Percentiles rank a stretch among this genome's conserved stretches.
These are phyloP conservation scores for Keithomyces neogunnii DNA, from an alignment of 2,329 filamentous ascomycete genomes.

Conservation along the genomic window DNA sequence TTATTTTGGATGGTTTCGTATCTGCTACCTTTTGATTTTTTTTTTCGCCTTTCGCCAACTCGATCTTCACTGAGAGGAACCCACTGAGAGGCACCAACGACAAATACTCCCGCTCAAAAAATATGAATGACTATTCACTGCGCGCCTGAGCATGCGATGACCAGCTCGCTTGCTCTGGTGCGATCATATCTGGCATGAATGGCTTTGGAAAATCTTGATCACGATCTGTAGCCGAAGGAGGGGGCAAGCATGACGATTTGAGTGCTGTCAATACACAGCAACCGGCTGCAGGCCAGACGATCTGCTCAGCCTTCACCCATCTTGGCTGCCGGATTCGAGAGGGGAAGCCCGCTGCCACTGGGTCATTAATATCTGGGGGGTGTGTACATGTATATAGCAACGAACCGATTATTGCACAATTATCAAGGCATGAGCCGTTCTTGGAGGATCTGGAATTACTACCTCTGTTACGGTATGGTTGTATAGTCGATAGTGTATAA, in stretches of 20 bases:
- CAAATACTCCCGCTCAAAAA: neutral
- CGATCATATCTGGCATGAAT: too few relatives aligned
- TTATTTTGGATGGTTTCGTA: neutral
- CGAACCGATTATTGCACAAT: neutral
- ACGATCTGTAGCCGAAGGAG: too few relatives aligned
- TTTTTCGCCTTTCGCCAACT: neutral
- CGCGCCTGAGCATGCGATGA: constrained; percentile 19
- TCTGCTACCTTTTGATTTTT: neutral
- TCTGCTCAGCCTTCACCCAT: neutral
- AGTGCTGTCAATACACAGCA: neutral
- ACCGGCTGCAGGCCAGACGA: neutral
- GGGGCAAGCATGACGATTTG: neutral
- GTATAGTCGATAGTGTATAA: constrained; percentile 17
- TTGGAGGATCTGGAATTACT: neutral
- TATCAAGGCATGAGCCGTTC: neutral
- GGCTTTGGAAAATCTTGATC: too few relatives aligned
- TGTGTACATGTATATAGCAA: constrained; percentile 4
- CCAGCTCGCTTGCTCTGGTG: too few relatives aligned
- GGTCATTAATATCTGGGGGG: neutral
- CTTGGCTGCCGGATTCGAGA: neutral
- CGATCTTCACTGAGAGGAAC: too few relatives aligned
- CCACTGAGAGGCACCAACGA: constrained; percentile 1
- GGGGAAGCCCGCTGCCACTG: neutral
- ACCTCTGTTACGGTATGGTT: constrained; percentile 10
- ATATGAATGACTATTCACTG: constrained; percentile 13